These are phyloP conservation scores for Cyberlindnera petersonii DNA, from an alignment of 805 yeast genomes.

Conservation along the genomic window DNA sequence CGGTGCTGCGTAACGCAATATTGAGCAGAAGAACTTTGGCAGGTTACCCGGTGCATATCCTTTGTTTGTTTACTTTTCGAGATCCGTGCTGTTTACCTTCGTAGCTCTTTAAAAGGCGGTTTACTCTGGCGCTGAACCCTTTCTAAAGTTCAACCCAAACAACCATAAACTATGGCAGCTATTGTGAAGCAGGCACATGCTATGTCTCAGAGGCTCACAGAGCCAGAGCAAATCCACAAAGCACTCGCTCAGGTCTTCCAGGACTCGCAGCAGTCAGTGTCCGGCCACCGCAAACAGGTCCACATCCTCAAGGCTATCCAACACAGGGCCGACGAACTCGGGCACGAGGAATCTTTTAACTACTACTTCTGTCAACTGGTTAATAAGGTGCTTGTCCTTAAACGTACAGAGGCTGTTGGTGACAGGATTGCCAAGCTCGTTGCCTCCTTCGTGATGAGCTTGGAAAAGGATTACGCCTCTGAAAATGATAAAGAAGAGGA, in stretches of 20 bases:
- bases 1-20: slow-evolving; percentile 4
- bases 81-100: background rate
- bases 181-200: slow-evolving; percentile 16
- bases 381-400: slow-evolving; percentile 62
- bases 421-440: slow-evolving; percentile 71
- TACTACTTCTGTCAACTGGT: slow-evolving; percentile 55
- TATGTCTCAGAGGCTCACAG: slow-evolving; percentile 19
- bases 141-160: background rate
- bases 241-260: slow-evolving; percentile 70
- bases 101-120: too few relatives aligned
- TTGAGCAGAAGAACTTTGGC: slow-evolving; percentile 1
- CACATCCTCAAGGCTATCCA: slow-evolving; percentile 59
- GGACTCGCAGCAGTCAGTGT: slow-evolving; percentile 68
- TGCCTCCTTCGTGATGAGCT: slow-evolving; percentile 52
- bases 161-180: slow-evolving; percentile 13
- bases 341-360: slow-evolving; percentile 55
- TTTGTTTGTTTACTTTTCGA: slow-evolving; percentile 16
- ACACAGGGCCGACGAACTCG: slow-evolving; percentile 47
- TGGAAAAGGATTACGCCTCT: slow-evolving; percentile 29
- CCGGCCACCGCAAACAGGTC: slow-evolving; percentile 74
- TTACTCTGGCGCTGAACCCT: background rate
- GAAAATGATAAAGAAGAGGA: slow-evolving; percentile 23
- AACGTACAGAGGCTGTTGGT: slow-evolving; percentile 65
- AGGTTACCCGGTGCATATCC: slow-evolving; percentile 11
- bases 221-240: slow-evolving; percentile 35